Evolutionary conservation across 2,329 filamentous ascomycete genomes (phyloP).

Genomic region (Sclerotinia trifoliorum): DNA sequence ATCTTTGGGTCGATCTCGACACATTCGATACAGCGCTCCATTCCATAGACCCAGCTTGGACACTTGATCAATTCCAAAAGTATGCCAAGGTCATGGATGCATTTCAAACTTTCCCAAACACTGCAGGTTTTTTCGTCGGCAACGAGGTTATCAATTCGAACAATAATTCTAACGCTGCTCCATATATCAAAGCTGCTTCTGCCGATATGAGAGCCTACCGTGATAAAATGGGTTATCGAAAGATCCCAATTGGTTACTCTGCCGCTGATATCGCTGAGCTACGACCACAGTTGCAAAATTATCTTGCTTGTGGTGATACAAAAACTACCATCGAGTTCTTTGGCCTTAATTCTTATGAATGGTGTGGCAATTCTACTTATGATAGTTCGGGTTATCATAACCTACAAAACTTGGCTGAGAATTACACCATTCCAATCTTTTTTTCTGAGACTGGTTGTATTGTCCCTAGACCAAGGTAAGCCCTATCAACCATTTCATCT

Average conservation of each 20-base stretch:
- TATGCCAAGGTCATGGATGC: conserved; percentile 67
- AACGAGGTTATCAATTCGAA: conserved; percentile 76
- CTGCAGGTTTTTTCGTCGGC: conserved; percentile 80
- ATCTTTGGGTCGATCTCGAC: conserved; percentile 79
- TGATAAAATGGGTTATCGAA: conserved; percentile 47
- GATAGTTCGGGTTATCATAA: conserved; percentile 61
- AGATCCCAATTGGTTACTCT: conserved; percentile 57
- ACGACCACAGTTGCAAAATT: conserved; percentile 65
- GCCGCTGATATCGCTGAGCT: conserved; percentile 68
- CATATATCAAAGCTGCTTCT: conserved; percentile 57
- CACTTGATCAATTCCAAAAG: conserved; percentile 62
- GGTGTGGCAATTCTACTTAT: conserved; percentile 60
- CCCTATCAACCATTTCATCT: neutral
- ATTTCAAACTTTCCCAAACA: conserved; percentile 66
- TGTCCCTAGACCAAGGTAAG: conserved; percentile 48
- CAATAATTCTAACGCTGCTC: conserved; percentile 51
- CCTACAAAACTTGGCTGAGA: conserved; percentile 63
- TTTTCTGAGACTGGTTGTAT: conserved; percentile 85
- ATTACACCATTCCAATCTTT: conserved; percentile 73
- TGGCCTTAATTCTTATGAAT: conserved; percentile 65
- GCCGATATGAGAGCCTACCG: conserved; percentile 56
- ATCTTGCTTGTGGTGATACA: conserved; percentile 71
- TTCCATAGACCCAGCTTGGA: conserved; percentile 66
- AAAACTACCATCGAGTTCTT: conserved; percentile 63
- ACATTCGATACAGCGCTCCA: conserved; percentile 68